phyloP scores from a whole-genome alignment of 2,329 filamentous ascomycete species.

The Blastomyces silverae region DNA sequence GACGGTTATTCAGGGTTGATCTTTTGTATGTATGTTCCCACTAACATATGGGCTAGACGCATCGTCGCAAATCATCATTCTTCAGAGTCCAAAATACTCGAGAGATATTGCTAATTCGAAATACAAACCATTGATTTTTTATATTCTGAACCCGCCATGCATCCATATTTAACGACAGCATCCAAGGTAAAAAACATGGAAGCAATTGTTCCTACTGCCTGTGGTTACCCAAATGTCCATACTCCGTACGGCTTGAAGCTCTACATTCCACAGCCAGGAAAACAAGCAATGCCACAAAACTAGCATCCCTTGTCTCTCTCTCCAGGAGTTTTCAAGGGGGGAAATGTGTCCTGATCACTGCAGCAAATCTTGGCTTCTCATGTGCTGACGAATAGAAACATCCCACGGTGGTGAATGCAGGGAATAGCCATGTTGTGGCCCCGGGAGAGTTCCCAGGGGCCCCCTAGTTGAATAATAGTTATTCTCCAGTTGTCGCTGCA shows the following conservation, averaged over 20 bases:
- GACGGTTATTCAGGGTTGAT: background rate
- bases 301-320: background rate
- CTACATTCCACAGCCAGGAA: too few species aligned
- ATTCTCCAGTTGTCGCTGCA: background rate
- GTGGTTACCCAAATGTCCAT: too few species aligned
- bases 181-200: background rate
- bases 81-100: background rate
- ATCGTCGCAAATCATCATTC: background rate
- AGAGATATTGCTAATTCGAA: background rate
- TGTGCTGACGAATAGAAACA: background rate
- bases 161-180: background rate
- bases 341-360: background rate
- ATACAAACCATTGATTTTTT: background rate
- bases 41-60: background rate
- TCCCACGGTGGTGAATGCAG: background rate
- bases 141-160: too few species aligned
- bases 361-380: background rate
- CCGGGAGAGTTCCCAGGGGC: background rate
- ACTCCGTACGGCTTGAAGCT: too few species aligned
- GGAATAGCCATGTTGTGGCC: background rate
- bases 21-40: background rate
- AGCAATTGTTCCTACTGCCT: too few species aligned
- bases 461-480: too few species aligned
- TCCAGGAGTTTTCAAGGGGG: background rate
- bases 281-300: conserved; percentile 2